Percentiles rank a stretch among this genome's conserved stretches.
These are phyloP conservation scores for Garcia nutans DNA, from an alignment of 345 rosid genomes.

Conservation along the genomic window DNA sequence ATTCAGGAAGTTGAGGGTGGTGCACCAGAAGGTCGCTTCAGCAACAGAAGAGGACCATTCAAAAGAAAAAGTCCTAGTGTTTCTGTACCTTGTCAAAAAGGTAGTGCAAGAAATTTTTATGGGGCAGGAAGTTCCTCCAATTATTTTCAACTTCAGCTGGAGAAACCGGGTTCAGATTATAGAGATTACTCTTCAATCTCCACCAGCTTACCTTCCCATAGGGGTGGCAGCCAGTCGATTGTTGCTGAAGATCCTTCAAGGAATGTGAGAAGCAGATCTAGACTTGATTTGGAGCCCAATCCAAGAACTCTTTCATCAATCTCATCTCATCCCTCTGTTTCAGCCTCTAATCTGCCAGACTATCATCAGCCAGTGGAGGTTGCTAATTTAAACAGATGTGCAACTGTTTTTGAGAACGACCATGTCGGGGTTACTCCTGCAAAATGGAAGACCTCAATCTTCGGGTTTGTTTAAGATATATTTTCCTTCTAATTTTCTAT, in stretches of 20 bases:
- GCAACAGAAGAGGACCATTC: constrained; percentile 19
- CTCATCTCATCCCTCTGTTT: neutral
- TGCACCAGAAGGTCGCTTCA: constrained; percentile 14
- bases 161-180: constrained; percentile 18
- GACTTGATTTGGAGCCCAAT: constrained; percentile 18
- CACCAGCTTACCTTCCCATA: constrained; percentile 17
- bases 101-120: constrained; percentile 19
- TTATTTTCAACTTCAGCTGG: constrained; percentile 15
- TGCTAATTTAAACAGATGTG: constrained; percentile 8
- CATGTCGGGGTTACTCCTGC: constrained; percentile 13
- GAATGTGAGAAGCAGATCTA: constrained; percentile 24
- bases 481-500: constrained; percentile 3
- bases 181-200: constrained; percentile 20
- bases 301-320: neutral
- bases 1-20: constrained; percentile 24
- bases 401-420: constrained; percentile 16
- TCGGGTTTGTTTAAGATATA: constrained; percentile 24
- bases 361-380: neutral
- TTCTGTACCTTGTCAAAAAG: constrained; percentile 17
- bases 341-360: neutral
- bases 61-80: constrained; percentile 28
- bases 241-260: constrained; percentile 15
- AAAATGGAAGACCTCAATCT: constrained; percentile 20
- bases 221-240: neutral
- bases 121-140: constrained; percentile 36